Evolutionary conservation across 2,329 filamentous ascomycete species (phyloP).

Genomic region (Hypomyces perniciosus): DNA sequence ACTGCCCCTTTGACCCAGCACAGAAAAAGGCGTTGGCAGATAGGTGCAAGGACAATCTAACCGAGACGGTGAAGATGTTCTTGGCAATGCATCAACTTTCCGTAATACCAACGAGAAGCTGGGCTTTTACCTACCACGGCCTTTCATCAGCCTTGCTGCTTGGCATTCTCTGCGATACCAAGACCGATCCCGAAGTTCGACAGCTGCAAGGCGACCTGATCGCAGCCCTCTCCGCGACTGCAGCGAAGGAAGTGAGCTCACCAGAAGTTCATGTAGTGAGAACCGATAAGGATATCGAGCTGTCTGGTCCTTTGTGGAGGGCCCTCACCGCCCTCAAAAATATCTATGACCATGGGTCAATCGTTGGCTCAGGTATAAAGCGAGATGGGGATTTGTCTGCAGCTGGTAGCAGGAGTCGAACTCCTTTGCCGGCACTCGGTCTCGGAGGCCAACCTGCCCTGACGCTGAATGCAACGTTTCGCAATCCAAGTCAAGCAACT

Average conservation of each 20-base stretch:
- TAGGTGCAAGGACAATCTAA: conserved; percentile 56
- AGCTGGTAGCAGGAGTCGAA: conserved; percentile 40
- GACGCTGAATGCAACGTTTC: conserved; percentile 20
- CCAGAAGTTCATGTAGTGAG: conserved; percentile 47
- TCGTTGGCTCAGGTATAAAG: conserved; percentile 46
- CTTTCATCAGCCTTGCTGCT: conserved; percentile 59
- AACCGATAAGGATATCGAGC: conserved; percentile 55
- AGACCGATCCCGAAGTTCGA: conserved; percentile 56
- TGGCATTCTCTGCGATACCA: conserved; percentile 57
- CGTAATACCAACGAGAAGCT: conserved; percentile 59
- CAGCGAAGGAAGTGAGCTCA: conserved; percentile 54
- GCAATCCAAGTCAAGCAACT: conserved; percentile 18
- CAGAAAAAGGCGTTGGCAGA: conserved; percentile 52
- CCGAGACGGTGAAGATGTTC: conserved; percentile 63
- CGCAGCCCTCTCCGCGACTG: conserved; percentile 56
- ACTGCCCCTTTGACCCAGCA: conserved; percentile 42
- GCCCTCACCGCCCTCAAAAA: conserved; percentile 57
- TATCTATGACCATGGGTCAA: conserved; percentile 59
- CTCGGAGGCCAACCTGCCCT: conserved; percentile 19
- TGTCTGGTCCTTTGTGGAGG: conserved; percentile 55
- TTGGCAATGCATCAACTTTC: conserved; percentile 63
- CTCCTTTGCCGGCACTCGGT: conserved; percentile 31
- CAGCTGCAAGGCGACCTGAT: conserved; percentile 60
- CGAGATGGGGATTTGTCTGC: conserved; percentile 43
- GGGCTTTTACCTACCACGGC: conserved; percentile 63